Evolutionary conservation across 2,329 filamentous ascomycete species (phyloP), one percentile per base, ranked within the genome.

Genomic region (Daldinia eschscholtzii): DNA sequence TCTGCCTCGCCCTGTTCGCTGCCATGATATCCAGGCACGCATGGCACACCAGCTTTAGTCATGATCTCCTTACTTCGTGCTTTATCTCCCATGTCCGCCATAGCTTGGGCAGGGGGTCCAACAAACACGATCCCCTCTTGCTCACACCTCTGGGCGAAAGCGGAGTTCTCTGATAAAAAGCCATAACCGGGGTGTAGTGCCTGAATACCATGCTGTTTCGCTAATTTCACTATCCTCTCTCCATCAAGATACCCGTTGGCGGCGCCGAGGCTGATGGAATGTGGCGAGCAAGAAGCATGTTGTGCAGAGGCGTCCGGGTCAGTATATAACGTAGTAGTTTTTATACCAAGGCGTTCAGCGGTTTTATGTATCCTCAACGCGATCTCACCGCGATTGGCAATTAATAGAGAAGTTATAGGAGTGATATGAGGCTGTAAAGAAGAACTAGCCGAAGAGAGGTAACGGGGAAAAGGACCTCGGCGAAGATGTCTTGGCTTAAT

Each of bases 361-460:
- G 96, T 99, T 73, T 91, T 89, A 73, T 94, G 92, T 73, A 99
- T 96, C 73, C 96, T 92, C 79, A 99, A 86, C 57, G 96, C 96
- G 75, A 99, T 99, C 82, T 99, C 96, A 75, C 96, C 96, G 74
- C 96, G 91, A 80, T 99, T 99, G 61, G 96, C 96, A 78, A 99
- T 98, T 26, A 99, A 87, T 46, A 98, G 92, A 7, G 94, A 97
- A 62, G 89, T 90, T 73, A 91, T 88, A 33, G 88, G 86, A 13
- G 83, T 85, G 52, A 81, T 75, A 48, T 78, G 76, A 37, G 74
- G 50, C 57, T 81, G 76, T 33, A 75, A 67, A n/a, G 78, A 61
- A 10, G 77, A 72, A 58, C 75, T 74, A 61, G 77, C 76, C 63
- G 82, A 39, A 10, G 53, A 78, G 52, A 80, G 74, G 35, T 74